Percentiles rank a stretch among this genome's conserved stretches.
phyloP scores from a whole-genome alignment of 2,329 filamentous ascomycete genomes.

The Tolypocladium cylindrosporum region DNA sequence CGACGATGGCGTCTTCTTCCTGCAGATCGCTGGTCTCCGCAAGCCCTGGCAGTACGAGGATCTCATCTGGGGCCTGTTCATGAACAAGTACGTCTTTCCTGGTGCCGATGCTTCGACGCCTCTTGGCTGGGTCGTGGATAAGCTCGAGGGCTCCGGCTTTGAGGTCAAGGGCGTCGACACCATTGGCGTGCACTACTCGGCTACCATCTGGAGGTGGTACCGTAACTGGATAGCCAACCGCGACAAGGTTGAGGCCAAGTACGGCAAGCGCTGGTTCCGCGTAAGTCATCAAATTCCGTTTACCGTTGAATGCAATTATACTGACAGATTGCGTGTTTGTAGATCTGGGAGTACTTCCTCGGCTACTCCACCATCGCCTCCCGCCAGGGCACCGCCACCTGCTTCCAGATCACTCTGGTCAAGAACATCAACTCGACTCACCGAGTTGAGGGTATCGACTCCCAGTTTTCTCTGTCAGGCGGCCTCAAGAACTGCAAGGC shows the following conservation, averaged over 20 bases:
- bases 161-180: slow-evolving; percentile 91
- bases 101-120: slow-evolving; percentile 93
- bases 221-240: slow-evolving; percentile 94
- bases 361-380: slow-evolving; percentile 78
- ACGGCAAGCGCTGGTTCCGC: slow-evolving; percentile 90
- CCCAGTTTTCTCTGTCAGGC: slow-evolving; percentile 59
- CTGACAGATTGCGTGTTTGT: neutral
- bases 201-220: slow-evolving; percentile 97
- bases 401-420: slow-evolving; percentile 80
- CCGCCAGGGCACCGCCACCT: slow-evolving; percentile 75
- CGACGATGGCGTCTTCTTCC: slow-evolving; percentile 90
- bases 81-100: slow-evolving; percentile 99
- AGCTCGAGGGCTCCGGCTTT: slow-evolving; percentile 59
- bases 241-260: slow-evolving; percentile 90
- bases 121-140: slow-evolving; percentile 76
- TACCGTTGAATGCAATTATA: neutral
- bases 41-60: slow-evolving; percentile 98
- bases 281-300: slow-evolving; percentile 41
- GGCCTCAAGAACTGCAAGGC: slow-evolving; percentile 36
- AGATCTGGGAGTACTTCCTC: slow-evolving; percentile 93
- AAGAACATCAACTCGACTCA: slow-evolving; percentile 92
- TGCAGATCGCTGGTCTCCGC: slow-evolving; percentile 89
- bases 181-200: slow-evolving; percentile 92
- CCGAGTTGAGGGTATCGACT: slow-evolving; percentile 65
- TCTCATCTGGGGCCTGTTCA: slow-evolving; percentile 95